A percentile compares a stretch with the other conserved stretches of the same genome.
These are phyloP conservation scores for Stagonosporopsis vannaccii DNA, from an alignment of 2,329 filamentous ascomycete genomes.

Conservation along the genomic window DNA sequence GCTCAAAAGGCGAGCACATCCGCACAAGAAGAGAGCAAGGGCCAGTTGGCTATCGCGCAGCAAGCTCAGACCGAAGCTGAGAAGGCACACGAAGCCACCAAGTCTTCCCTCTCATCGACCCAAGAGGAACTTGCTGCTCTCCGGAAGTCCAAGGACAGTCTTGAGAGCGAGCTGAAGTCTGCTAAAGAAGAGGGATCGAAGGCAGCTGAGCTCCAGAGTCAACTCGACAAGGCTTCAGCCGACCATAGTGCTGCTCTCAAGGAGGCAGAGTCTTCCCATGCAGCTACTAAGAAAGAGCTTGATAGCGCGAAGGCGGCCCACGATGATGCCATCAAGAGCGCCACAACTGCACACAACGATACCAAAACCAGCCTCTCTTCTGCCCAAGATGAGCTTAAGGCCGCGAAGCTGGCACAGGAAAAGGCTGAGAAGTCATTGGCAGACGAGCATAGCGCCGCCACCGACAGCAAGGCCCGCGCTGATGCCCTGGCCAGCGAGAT, in stretches of 20 bases:
- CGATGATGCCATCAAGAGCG: slow-evolving; percentile 17
- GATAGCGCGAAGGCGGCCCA: slow-evolving; percentile 12
- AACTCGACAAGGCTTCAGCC: slow-evolving; percentile 32
- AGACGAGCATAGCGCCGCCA: slow-evolving; percentile 28
- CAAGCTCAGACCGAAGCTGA: slow-evolving; percentile 29
- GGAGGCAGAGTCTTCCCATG: slow-evolving; percentile 22
- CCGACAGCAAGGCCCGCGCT: slow-evolving; percentile 24
- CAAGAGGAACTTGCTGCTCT: slow-evolving; percentile 22
- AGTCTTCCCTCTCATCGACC: slow-evolving; percentile 18
- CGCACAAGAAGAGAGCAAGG: slow-evolving; percentile 25
- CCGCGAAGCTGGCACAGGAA: slow-evolving; percentile 17
- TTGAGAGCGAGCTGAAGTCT: slow-evolving; percentile 29
- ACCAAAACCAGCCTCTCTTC: slow-evolving; percentile 10
- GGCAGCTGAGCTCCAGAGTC: slow-evolving; percentile 28
- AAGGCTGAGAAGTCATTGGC: slow-evolving; percentile 21
- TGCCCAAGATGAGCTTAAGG: slow-evolving; percentile 21
- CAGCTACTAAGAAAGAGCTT: slow-evolving; percentile 23
- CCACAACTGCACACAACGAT: slow-evolving; percentile 22
- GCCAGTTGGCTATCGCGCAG: slow-evolving; percentile 24
- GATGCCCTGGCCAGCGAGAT: slow-evolving; percentile 27
- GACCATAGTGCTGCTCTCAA: slow-evolving; percentile 31
- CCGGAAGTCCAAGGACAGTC: slow-evolving; percentile 26
- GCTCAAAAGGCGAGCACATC: slow-evolving; percentile 12
- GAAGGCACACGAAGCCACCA: slow-evolving; percentile 28
- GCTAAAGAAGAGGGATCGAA: slow-evolving; percentile 28